Conservation (phyloP, 768 basidiomycete genomes). For the Asterophora lycoperdoides region DNA sequence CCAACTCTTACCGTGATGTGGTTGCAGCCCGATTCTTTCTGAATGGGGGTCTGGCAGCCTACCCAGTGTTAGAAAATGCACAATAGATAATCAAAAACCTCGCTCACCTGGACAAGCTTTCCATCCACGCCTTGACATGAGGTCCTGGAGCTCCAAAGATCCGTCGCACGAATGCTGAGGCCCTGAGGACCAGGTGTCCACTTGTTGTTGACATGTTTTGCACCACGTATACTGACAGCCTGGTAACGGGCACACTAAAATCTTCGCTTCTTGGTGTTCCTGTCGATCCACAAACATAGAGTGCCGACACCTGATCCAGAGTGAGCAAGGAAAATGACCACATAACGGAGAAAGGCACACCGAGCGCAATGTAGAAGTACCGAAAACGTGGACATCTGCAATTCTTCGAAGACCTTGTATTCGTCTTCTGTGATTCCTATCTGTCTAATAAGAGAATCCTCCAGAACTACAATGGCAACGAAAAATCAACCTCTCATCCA, state of each 20-base stretch:
- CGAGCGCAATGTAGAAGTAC: constrained; percentile 45
- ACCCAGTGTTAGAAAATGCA: not conserved
- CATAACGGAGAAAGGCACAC: constrained; percentile 13
- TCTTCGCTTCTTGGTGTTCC: constrained; percentile 37
- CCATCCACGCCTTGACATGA: constrained; percentile 35
- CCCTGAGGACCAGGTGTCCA: constrained; percentile 33
- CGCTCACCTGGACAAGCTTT: constrained; percentile 51
- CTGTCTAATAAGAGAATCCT: constrained; percentile 35
- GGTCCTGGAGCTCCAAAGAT: constrained; percentile 44
- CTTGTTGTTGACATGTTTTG: constrained; percentile 48
- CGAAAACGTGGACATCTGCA: constrained; percentile 40
- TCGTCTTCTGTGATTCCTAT: constrained; percentile 41
- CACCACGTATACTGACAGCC: constrained; percentile 57
- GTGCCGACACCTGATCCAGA: constrained; percentile 40
- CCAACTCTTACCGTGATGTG: constrained; percentile 49
- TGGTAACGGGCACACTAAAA: constrained; percentile 45
- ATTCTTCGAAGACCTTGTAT: constrained; percentile 38
- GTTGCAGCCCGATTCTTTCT: constrained; percentile 51
- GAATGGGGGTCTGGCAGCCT: constrained; percentile 47
- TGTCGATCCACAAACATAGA: constrained; percentile 45
- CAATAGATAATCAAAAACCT: not conserved
- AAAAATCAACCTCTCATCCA: not conserved
- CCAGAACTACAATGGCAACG: constrained; percentile 32
- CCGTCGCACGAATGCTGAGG: constrained; percentile 51
- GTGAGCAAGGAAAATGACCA: not conserved